phyloP scores from a whole-genome alignment of 163 green algal genomes.

The Chlorella variabilis region DNA sequence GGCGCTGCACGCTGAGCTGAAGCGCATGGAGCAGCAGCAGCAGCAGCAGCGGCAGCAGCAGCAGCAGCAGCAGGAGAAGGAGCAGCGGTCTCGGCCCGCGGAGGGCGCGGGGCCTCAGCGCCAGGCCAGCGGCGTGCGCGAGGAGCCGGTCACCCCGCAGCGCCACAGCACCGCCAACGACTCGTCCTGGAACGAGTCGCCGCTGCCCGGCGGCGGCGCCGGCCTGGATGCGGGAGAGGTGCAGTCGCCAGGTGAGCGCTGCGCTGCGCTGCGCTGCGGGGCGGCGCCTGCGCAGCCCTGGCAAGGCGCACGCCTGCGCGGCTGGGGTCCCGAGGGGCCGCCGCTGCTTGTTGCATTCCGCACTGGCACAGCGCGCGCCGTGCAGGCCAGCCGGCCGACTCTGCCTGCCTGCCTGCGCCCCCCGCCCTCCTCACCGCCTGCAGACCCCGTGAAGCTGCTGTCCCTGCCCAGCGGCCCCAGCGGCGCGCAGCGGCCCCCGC shows the following conservation, averaged over 20 bases:
- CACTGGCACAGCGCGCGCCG: too few relatives aligned
- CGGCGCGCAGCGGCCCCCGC: background rate
- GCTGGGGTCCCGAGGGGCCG: too few relatives aligned
- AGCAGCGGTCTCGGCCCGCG: background rate
- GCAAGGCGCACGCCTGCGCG: background rate
- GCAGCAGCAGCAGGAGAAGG: background rate
- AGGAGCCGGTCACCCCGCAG: slow-evolving; percentile 16
- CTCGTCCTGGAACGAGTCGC: slow-evolving; percentile 34
- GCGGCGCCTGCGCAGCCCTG: background rate
- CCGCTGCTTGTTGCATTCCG: background rate
- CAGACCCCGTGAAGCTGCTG: background rate
- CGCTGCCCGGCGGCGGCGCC: background rate
- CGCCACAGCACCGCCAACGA: background rate
- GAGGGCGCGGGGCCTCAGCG: background rate
- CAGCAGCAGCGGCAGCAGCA: background rate
- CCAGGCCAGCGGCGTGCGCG: background rate
- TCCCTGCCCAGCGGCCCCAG: background rate
- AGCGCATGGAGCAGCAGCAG: background rate
- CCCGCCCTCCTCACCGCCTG: background rate
- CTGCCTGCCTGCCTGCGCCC: background rate
- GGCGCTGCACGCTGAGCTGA: background rate
- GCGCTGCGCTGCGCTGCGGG: background rate
- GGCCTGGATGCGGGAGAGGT: slow-evolving; percentile 14
- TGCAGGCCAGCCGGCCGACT: too few relatives aligned
- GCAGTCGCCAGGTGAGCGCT: slow-evolving; percentile 34